Conservation (phyloP, 1,284 basidiomycete genomes). For the Cystobasidium sp. region DNA sequence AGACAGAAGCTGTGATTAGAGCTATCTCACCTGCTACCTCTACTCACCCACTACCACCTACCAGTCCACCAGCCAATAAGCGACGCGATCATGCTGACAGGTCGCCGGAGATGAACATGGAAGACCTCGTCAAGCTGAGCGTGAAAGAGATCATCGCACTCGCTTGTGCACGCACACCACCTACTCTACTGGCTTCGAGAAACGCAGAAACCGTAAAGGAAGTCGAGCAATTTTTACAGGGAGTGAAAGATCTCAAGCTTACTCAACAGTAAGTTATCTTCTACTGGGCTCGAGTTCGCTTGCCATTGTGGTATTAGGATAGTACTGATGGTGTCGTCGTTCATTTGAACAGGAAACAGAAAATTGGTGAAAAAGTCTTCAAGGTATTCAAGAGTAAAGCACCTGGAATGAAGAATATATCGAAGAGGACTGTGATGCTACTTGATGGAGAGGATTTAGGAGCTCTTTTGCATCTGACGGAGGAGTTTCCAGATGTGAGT, state of each 20-base stretch:
- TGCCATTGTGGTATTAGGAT: too few relatives aligned
- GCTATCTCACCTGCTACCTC: constrained; percentile 1
- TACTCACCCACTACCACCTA: not conserved
- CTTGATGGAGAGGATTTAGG: constrained; percentile 33
- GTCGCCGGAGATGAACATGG: not conserved
- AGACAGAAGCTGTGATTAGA: not conserved
- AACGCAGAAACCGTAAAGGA: not conserved
- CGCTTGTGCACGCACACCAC: constrained; percentile 1
- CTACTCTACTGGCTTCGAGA: not conserved
- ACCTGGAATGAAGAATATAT: constrained; percentile 38
- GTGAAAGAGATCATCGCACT: constrained; percentile 39
- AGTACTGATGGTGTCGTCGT: too few relatives aligned
- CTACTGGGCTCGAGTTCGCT: not conserved
- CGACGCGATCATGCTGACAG: not conserved
- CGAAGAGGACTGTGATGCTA: constrained; percentile 29
- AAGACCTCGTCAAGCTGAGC: constrained; percentile 14
- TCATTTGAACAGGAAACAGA: constrained; percentile 19
- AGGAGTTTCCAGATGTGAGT: constrained; percentile 37
- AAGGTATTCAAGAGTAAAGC: constrained; percentile 39
- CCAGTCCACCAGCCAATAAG: not conserved
- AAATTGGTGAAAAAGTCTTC: constrained; percentile 38
- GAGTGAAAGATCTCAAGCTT: constrained; percentile 13
- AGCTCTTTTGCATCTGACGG: constrained; percentile 17
- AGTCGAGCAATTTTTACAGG: constrained; percentile 8
- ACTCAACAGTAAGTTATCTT: constrained; percentile 25